Evolutionary conservation across 208 protist species (phyloP), one percentile per base, ranked within the genome.

Genomic region (Crithidia sp.): DNA sequence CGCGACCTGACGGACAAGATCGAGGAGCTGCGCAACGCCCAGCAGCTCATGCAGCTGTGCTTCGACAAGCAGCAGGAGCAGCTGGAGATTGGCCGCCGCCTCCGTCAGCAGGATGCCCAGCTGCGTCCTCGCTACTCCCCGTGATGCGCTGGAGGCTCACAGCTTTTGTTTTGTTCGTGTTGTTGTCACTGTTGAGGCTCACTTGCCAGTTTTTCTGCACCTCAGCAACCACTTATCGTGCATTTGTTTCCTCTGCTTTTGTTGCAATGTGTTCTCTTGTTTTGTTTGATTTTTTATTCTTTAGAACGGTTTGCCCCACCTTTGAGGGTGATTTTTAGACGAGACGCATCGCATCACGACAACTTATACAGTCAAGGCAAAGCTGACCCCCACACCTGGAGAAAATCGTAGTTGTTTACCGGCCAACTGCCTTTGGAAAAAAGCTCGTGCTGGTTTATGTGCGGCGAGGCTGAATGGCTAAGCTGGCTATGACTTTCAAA

Each of bases 1-100:
- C 82, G 81, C 13, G 82, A 91, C 44, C 67, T 96, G 70, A 56
- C 90, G 50, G 80, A 86, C 19, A 90, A 94, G 75, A 77, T 96
- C 16, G 92, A 95, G 49, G 92, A 95, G 67, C 72, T 94, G 67
- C 88, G 88, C 49, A 87, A 78, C 28, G 79, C 89, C 8, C 92
- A 94, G 66, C 86, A 95, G 65, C 71, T 96, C 12, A 91, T 96
- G 88, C 92, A 96, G 71, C 52, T 93, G 8, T 96, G 92, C 81
- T 96, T 95, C 71, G 90, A 96, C 67, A 94, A 93, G 74, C 92
- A 96, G 57, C 92, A 96, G 71, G 87, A 93, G 77, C 92, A 96
- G 75, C 70, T 96, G 37, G 88, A 95, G 68, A 74, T 89, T n/a
- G 83, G 87, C 19, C 57, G 83, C 4, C 84, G 91, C 41, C 85